Conservation (phyloP, 768 basidiomycete species). For the Auricularia sp. region DNA sequence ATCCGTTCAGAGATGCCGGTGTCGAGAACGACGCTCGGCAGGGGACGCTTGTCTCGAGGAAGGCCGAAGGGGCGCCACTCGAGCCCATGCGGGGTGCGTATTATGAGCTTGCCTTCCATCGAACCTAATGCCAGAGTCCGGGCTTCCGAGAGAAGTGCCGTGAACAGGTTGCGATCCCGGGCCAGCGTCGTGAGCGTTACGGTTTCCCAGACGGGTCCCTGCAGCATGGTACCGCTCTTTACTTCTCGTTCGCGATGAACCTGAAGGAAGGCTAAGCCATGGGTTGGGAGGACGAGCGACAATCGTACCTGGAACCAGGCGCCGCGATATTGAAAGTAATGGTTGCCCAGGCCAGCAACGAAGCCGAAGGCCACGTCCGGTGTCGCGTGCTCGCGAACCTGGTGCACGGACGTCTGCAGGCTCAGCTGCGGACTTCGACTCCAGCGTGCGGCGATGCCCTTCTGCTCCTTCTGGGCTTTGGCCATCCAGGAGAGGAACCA, state of each 20-base stretch:
- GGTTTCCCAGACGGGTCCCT: slow-evolving; percentile 96
- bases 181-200: slow-evolving; percentile 90
- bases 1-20: slow-evolving; percentile 77
- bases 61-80: slow-evolving; percentile 96
- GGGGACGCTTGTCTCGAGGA: slow-evolving; percentile 75
- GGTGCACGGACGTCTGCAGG: slow-evolving; percentile 85
- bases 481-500: slow-evolving; percentile 98
- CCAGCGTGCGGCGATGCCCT: slow-evolving; percentile 31
- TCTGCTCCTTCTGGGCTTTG: slow-evolving; percentile 1
- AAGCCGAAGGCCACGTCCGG: slow-evolving; percentile 82
- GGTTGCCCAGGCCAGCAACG: slow-evolving; percentile 92
- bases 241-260: slow-evolving; percentile 85
- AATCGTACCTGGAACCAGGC: slow-evolving; percentile 88
- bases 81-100: slow-evolving; percentile 93
- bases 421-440: slow-evolving; percentile 84
- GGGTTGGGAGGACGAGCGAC: neutral
- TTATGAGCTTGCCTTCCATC: slow-evolving; percentile 89
- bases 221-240: slow-evolving; percentile 72
- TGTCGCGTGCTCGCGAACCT: slow-evolving; percentile 75
- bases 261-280: slow-evolving; percentile 29
- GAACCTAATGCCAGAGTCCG: slow-evolving; percentile 74
- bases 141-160: slow-evolving; percentile 77
- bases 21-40: slow-evolving; percentile 82
- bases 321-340: slow-evolving; percentile 81
- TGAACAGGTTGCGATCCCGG: slow-evolving; percentile 72